These are phyloP conservation scores for Tillandsia fasciculata DNA, from an alignment of 176 grass and related monocot genomes.

Conservation along the genomic window DNA sequence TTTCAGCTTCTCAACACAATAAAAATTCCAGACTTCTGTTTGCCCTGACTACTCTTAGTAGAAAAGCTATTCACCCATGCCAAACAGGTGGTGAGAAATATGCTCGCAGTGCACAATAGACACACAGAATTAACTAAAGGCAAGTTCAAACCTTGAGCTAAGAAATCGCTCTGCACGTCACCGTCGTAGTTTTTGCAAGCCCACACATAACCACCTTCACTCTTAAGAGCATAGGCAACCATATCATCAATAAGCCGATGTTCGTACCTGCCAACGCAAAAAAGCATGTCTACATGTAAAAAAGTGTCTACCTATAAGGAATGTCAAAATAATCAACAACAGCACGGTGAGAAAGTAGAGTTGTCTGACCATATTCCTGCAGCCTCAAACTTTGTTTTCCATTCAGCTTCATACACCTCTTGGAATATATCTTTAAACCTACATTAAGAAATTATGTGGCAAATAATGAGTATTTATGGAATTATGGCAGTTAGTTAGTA, in stretches of 20 bases:
- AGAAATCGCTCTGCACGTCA: constrained; percentile 87
- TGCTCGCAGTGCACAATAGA: not conserved
- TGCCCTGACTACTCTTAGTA: not conserved
- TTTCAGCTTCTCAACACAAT: too few relatives aligned
- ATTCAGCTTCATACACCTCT: constrained; percentile 70
- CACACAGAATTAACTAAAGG: not conserved
- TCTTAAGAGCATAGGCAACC: constrained; percentile 94
- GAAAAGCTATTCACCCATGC: too few relatives aligned
- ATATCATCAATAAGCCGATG: constrained; percentile 98
- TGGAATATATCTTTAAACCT: constrained; percentile 98
- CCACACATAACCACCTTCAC: constrained; percentile 94
- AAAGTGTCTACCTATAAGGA: not conserved
- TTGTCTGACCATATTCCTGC: constrained; percentile 73
- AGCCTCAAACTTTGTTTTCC: constrained; percentile 69
- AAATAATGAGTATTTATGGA: not conserved
- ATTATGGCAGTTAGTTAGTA: not conserved
- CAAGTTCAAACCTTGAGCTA: constrained; percentile 59
- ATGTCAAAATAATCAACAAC: constrained; percentile 6
- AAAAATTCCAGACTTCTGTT: not conserved
- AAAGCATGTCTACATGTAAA: constrained; percentile 1
- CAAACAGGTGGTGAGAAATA: not conserved
- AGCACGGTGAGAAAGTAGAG: constrained; percentile 8
- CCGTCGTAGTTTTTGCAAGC: constrained; percentile 99
- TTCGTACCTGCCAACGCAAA: constrained; percentile 56
- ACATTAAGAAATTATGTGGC: constrained; percentile 2